Evolutionary conservation across 192 early-diverging fungal species (phyloP).

Genomic region (Cetraspora pellucida): DNA sequence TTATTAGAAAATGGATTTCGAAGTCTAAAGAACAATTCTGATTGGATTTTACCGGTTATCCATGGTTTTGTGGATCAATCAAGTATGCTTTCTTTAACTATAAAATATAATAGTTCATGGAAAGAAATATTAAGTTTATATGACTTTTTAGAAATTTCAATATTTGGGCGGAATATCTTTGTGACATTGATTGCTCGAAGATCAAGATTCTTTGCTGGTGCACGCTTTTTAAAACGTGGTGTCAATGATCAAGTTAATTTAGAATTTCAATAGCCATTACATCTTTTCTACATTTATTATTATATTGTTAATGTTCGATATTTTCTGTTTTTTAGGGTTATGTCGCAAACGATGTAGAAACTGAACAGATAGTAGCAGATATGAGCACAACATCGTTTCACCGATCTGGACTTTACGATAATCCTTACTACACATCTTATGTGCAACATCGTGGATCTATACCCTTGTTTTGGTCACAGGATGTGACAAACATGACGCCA

Average conservation of each 20-base stretch:
- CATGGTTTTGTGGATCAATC: conserved; percentile 99
- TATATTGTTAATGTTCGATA: neutral
- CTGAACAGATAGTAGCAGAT: conserved; percentile 96
- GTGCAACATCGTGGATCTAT: conserved; percentile 98
- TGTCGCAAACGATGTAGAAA: conserved; percentile 99
- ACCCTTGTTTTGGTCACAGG: conserved; percentile 95
- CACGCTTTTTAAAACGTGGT: conserved; percentile 93
- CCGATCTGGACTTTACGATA: conserved; percentile 57
- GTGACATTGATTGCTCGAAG: conserved; percentile 94
- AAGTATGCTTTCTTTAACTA: conserved; percentile 49
- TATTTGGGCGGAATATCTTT: conserved; percentile 88
- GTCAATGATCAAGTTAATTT: conserved; percentile 76
- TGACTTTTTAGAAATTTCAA: conserved; percentile 71
- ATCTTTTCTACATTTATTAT: conserved; percentile 7
- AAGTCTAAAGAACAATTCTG: conserved; percentile 63
- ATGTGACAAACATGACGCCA: conserved; percentile 86
- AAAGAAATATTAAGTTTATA: neutral
- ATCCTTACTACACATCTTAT: conserved; percentile 87
- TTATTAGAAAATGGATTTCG: conserved; percentile 68
- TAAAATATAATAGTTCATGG: neutral
- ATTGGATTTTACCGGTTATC: conserved; percentile 82
- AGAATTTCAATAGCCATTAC: too few species aligned
- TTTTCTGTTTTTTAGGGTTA: conserved; percentile 65
- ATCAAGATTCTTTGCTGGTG: conserved; percentile 94
- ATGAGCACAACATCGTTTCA: conserved; percentile 89